A percentile compares a stretch with the other conserved stretches of the same genome.
Conservation (phyloP, 331 rosid genomes). For the Quercus lobata region DNA sequence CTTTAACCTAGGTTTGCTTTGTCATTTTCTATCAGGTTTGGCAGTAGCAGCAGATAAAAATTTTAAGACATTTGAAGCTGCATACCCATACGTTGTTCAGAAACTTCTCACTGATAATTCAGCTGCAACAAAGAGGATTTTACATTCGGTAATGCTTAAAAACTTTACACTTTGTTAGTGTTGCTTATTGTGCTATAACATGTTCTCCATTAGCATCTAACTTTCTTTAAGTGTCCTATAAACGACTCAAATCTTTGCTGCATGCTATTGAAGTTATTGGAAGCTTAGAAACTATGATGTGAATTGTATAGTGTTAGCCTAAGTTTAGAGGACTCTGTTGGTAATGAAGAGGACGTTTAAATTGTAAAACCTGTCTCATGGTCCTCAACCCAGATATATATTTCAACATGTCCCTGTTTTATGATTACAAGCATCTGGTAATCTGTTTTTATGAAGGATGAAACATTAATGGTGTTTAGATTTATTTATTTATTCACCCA, state of each 20-base stretch:
- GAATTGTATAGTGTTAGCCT: neutral
- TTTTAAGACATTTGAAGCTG: constrained; percentile 95
- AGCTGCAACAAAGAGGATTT: constrained; percentile 59
- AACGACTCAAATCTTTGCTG: neutral
- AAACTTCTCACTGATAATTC: constrained; percentile 93
- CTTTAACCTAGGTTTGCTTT: constrained; percentile 10
- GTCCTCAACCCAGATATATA: neutral
- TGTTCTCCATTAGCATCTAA: neutral
- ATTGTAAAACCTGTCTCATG: neutral
- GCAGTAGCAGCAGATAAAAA: constrained; percentile 75
- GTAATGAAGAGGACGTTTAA: neutral
- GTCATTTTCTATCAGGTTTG: constrained; percentile 53
- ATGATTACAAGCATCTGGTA: neutral
- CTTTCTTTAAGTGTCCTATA: neutral
- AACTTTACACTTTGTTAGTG: constrained; percentile 9
- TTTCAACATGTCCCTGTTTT: neutral
- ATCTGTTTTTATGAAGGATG: neutral
- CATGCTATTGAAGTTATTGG: neutral
- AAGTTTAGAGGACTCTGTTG: neutral
- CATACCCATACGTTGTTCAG: constrained; percentile 85
- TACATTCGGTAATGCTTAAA: constrained; percentile 59
- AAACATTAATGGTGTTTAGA: neutral
- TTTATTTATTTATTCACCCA: neutral
- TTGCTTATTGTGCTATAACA: neutral
- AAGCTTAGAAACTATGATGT: neutral